Conservation (phyloP, 805 yeast genomes). For the Kregervanrija fluxuum region DNA sequence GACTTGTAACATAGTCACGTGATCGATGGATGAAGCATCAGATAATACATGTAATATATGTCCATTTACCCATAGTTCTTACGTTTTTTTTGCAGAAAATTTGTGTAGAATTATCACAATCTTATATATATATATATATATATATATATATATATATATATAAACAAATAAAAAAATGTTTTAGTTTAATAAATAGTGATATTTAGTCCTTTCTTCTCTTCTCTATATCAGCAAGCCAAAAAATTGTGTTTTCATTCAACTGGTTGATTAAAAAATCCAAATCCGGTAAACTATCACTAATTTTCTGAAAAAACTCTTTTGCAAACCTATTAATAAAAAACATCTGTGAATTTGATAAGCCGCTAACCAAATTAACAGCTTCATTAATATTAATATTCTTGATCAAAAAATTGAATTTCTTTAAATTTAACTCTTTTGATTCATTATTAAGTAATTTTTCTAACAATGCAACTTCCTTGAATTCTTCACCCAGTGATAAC, state of each 20-base stretch:
- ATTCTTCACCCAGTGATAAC: constrained; percentile 66
- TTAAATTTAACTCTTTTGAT: constrained; percentile 4
- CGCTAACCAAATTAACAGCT: constrained; percentile 40
- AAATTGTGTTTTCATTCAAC: constrained; percentile 44
- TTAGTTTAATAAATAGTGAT: too few species aligned
- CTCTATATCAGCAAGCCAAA: constrained; percentile 35
- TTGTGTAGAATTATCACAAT: too few species aligned
- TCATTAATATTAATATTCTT: constrained; percentile 30
- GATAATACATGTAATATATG: too few species aligned
- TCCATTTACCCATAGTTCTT: too few species aligned
- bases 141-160: too few species aligned
- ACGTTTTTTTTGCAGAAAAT: too few species aligned
- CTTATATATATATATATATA: too few species aligned
- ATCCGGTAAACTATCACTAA: constrained; percentile 55
- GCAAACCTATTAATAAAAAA: constrained; percentile 84
- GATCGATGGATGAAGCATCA: too few species aligned
- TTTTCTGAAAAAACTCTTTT: constrained; percentile 59
- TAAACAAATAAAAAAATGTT: too few species aligned
- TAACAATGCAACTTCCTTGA: constrained; percentile 54
- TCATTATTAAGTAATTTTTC: constrained; percentile 26
- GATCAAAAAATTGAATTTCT: constrained; percentile 5
- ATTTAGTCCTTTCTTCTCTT: too few species aligned
- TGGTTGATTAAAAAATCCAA: constrained; percentile 49
- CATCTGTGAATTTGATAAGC: constrained; percentile 63
- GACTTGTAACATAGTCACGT: too few species aligned